A percentile compares a stretch with the other conserved stretches of the same genome.
Evolutionary conservation across 495 filamentous ascomycete genomes (phyloP).

Genomic region (Aspergillus cavernicola): DNA sequence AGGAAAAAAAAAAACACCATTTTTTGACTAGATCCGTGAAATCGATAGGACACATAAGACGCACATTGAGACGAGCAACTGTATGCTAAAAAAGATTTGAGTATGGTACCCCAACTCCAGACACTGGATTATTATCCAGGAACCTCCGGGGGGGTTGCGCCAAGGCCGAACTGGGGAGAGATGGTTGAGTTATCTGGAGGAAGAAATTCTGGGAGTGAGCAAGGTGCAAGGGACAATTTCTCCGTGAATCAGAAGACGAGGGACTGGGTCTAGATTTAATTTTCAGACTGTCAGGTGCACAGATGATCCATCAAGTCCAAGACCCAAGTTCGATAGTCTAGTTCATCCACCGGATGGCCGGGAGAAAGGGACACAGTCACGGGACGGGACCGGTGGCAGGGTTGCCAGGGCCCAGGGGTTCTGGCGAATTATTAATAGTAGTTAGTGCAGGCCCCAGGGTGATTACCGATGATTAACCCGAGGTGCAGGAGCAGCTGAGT

Average conservation of each 20-base stretch:
- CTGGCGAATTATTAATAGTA: conserved; percentile 1
- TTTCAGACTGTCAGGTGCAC: conserved; percentile 39
- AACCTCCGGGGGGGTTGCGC: not conserved
- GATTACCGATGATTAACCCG: not conserved
- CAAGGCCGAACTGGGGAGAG: too few relatives aligned
- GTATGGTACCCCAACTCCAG: too few relatives aligned
- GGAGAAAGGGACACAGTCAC: too few relatives aligned
- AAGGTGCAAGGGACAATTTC: conserved; percentile 26
- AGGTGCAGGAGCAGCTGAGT: not conserved
- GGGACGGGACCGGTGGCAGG: not conserved
- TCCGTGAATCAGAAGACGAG: conserved; percentile 28
- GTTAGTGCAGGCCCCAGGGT: too few relatives aligned
- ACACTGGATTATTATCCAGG: too few relatives aligned
- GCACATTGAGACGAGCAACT: too few relatives aligned
- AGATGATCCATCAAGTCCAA: conserved; percentile 26
- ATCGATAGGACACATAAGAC: too few relatives aligned
- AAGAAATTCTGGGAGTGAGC: conserved; percentile 9
- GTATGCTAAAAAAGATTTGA: too few relatives aligned
- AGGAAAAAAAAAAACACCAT: too few relatives aligned
- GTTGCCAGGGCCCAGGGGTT: too few relatives aligned
- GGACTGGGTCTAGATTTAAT: conserved; percentile 18
- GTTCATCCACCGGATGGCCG: not conserved
- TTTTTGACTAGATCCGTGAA: too few relatives aligned
- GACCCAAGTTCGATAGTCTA: not conserved
- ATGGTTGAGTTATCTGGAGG: not conserved